Evolutionary conservation across 495 filamentous ascomycete species (phyloP).

Genomic region (Achaetomiella virescens): DNA sequence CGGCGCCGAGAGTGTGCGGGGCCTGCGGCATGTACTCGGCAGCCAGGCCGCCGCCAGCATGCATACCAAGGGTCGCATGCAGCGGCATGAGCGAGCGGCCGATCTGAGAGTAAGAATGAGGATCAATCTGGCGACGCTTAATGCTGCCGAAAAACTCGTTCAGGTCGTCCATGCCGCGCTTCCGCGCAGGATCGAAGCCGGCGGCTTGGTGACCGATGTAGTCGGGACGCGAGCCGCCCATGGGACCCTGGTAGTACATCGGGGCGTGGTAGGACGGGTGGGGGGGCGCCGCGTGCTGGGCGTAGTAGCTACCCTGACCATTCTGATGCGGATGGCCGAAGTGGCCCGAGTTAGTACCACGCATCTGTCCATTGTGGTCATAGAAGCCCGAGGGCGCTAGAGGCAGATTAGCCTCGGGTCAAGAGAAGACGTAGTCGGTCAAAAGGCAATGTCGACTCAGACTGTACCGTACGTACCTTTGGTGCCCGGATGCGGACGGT

Average conservation of each 20-base stretch:
- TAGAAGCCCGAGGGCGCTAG: slow-evolving; percentile 52
- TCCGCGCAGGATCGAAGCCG: slow-evolving; percentile 57
- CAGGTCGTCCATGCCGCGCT: slow-evolving; percentile 78
- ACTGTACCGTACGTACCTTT: slow-evolving; percentile 48
- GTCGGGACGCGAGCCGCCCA: slow-evolving; percentile 40
- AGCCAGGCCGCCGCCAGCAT: slow-evolving; percentile 55
- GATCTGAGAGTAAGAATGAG: slow-evolving; percentile 73
- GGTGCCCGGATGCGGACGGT: slow-evolving; percentile 40
- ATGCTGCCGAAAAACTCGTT: slow-evolving; percentile 91
- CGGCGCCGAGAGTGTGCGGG: slow-evolving; percentile 42
- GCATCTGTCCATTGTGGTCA: slow-evolving; percentile 54
- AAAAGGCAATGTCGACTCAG: too few species aligned
- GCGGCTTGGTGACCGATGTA: slow-evolving; percentile 48
- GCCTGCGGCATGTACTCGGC: slow-evolving; percentile 59
- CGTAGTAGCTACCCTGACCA: slow-evolving; percentile 46
- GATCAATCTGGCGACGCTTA: slow-evolving; percentile 84
- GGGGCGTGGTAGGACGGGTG: slow-evolving; percentile 48
- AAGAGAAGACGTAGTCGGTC: slow-evolving; percentile 8
- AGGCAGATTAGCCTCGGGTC: slow-evolving; percentile 39
- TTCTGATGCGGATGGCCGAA: slow-evolving; percentile 47
- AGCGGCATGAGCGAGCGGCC: slow-evolving; percentile 71
- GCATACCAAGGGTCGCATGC: slow-evolving; percentile 59
- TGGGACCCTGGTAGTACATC: slow-evolving; percentile 61
- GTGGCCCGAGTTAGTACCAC: slow-evolving; percentile 43
- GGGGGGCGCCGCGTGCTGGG: slow-evolving; percentile 55